Evolutionary conservation across 192 early-diverging fungal species (phyloP).

Genomic region (Coemansia furcata): DNA sequence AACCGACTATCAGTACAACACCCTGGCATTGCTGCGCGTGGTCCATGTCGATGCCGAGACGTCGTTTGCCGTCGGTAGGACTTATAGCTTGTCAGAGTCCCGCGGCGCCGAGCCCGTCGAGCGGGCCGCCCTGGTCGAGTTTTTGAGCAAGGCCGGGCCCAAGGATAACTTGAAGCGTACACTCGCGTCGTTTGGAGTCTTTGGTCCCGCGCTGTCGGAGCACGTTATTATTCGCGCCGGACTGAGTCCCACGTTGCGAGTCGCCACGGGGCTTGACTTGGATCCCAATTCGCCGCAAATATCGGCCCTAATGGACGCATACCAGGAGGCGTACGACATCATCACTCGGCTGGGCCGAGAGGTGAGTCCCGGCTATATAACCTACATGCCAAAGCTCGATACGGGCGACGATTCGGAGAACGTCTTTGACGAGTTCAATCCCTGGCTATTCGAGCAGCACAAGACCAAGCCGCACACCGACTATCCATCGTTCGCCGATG

Average conservation of each 20-base stretch:
- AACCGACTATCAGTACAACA: conserved; percentile 83
- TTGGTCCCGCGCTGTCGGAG: conserved; percentile 88
- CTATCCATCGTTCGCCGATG: conserved; percentile 74
- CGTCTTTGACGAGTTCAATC: conserved; percentile 66
- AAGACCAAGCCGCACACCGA: conserved; percentile 52
- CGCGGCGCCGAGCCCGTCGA: conserved; percentile 60
- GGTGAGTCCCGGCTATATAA: conserved; percentile 45
- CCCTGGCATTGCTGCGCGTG: conserved; percentile 80
- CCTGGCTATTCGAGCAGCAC: conserved; percentile 69
- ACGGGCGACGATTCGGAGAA: conserved; percentile 5
- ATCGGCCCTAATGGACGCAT: conserved; percentile 59
- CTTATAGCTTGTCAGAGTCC: conserved; percentile 52
- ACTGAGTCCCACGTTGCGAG: conserved; percentile 61
- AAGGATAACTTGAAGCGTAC: conserved; percentile 69
- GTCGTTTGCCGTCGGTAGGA: conserved; percentile 81
- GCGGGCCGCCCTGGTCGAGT: conserved; percentile 53
- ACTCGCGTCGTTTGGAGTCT: conserved; percentile 58
- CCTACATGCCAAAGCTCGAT: conserved; percentile 10
- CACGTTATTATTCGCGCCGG: conserved; percentile 70
- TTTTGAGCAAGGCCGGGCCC: conserved; percentile 56
- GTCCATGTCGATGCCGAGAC: conserved; percentile 78
- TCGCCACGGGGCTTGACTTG: conserved; percentile 61
- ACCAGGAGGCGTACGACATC: conserved; percentile 71
- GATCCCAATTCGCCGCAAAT: conserved; percentile 57
- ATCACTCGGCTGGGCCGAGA: conserved; percentile 54